These are phyloP conservation scores for Senna siamea DNA, from an alignment of 306 rosid species.

Conservation along the genomic window DNA sequence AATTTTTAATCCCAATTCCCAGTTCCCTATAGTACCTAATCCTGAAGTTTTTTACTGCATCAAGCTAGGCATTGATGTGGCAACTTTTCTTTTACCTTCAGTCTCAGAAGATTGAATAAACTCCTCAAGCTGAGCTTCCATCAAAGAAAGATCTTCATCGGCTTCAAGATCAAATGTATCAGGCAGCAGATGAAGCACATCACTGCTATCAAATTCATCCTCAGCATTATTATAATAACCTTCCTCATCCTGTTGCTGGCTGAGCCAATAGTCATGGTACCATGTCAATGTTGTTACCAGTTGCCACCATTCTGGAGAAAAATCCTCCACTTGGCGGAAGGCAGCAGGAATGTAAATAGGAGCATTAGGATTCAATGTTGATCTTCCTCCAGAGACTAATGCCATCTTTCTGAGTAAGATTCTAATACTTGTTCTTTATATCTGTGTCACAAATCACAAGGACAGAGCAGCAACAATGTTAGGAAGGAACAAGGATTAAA, in stretches of 20 bases:
- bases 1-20: too few species aligned
- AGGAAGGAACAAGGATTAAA: neutral
- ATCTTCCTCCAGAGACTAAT: conserved; percentile 69
- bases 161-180: conserved; percentile 76
- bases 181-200: conserved; percentile 66
- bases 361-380: conserved; percentile 83
- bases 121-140: conserved; percentile 87
- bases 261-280: conserved; percentile 88
- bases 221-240: conserved; percentile 47
- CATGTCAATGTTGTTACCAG: conserved; percentile 79
- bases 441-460: conserved; percentile 32
- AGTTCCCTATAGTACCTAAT: neutral
- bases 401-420: conserved; percentile 56
- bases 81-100: conserved; percentile 47
- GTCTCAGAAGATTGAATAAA: conserved; percentile 56
- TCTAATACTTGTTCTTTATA: conserved; percentile 33
- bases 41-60: too few species aligned
- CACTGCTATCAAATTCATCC: conserved; percentile 39
- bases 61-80: neutral
- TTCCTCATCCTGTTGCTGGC: conserved; percentile 69
- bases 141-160: conserved; percentile 54
- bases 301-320: conserved; percentile 98
- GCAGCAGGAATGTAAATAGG: conserved; percentile 86
- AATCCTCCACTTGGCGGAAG: conserved; percentile 89
- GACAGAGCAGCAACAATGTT: conserved; percentile 22